Evolutionary conservation across 306 rosid genomes (phyloP).

Genomic region (Medicago arabica): DNA sequence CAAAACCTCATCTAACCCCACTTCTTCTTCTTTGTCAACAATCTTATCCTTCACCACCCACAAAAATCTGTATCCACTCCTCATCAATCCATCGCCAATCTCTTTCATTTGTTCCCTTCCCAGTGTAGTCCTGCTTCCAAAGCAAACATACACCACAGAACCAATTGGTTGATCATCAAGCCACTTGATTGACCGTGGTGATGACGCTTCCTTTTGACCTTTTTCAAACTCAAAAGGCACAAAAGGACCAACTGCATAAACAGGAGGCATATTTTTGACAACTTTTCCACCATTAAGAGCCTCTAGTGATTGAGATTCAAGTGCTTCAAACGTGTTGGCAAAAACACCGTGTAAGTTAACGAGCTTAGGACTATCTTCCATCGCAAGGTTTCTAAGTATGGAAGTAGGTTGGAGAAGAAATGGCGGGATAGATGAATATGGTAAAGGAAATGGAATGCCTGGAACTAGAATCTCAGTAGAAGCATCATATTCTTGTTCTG

Average conservation of each 20-base stretch:
- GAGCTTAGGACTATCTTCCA: constrained; percentile 47
- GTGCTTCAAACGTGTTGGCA: constrained; percentile 49
- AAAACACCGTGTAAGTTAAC: constrained; percentile 47
- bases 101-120: constrained; percentile 58
- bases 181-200: constrained; percentile 37
- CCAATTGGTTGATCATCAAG: constrained; percentile 49
- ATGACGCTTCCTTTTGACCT: constrained; percentile 8
- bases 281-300: constrained; percentile 48
- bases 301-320: constrained; percentile 45
- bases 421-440: constrained; percentile 57
- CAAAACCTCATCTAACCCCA: background rate
- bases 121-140: constrained; percentile 57
- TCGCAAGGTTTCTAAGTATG: constrained; percentile 25
- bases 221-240: constrained; percentile 55
- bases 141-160: constrained; percentile 62
- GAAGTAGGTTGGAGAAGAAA: constrained; percentile 22
- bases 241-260: constrained; percentile 59
- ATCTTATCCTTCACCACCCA: constrained; percentile 65
- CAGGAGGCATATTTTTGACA: constrained; percentile 41
- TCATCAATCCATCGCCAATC: constrained; percentile 54
- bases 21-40: constrained; percentile 59
- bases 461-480: constrained; percentile 13
- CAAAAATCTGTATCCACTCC: constrained; percentile 55
- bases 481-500: background rate
- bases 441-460: constrained; percentile 40